These are phyloP conservation scores for Fusarium nurragi DNA, from an alignment of 2,329 filamentous ascomycete genomes.

Conservation along the genomic window DNA sequence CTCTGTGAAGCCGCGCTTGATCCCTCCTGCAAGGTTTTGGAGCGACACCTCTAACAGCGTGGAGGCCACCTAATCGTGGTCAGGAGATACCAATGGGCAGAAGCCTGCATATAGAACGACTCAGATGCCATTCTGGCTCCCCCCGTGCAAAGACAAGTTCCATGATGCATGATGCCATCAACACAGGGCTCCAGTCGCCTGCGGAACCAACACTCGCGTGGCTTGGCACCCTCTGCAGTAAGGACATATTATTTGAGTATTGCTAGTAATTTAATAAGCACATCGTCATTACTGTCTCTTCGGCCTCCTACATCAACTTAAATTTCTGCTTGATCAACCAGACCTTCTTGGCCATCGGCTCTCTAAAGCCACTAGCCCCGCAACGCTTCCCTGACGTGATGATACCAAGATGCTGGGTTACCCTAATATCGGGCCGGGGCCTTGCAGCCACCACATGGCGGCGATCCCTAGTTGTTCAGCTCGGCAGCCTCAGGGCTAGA, in stretches of 20 bases:
- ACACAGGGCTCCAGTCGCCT: slow-evolving; percentile 21
- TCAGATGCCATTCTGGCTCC: slow-evolving; percentile 20
- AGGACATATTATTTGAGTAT: neutral
- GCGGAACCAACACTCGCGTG: slow-evolving; percentile 20
- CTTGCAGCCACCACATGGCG: slow-evolving; percentile 37
- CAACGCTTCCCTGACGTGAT: slow-evolving; percentile 26
- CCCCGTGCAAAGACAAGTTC: slow-evolving; percentile 22
- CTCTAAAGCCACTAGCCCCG: slow-evolving; percentile 22
- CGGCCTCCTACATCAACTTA: neutral
- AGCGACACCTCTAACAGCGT: neutral
- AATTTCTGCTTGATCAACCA: neutral
- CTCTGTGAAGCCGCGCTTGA: too few relatives aligned
- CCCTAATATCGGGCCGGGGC: slow-evolving; percentile 35
- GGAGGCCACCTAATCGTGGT: slow-evolving; percentile 15
- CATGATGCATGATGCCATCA: slow-evolving; percentile 38
- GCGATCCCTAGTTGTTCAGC: slow-evolving; percentile 8
- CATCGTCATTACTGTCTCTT: neutral
- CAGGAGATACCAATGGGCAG: slow-evolving; percentile 4
- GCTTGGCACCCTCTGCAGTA: slow-evolving; percentile 8
- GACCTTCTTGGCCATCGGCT: neutral
- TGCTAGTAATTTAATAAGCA: neutral
- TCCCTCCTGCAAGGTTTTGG: too few relatives aligned
- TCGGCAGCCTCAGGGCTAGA: neutral
- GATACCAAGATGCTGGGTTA: slow-evolving; percentile 39
- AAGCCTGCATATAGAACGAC: slow-evolving; percentile 29